Percentiles rank a stretch among this genome's conserved stretches.
These are phyloP conservation scores for Nakataea oryzae DNA, from an alignment of 2,329 filamentous ascomycete genomes.

Conservation along the genomic window DNA sequence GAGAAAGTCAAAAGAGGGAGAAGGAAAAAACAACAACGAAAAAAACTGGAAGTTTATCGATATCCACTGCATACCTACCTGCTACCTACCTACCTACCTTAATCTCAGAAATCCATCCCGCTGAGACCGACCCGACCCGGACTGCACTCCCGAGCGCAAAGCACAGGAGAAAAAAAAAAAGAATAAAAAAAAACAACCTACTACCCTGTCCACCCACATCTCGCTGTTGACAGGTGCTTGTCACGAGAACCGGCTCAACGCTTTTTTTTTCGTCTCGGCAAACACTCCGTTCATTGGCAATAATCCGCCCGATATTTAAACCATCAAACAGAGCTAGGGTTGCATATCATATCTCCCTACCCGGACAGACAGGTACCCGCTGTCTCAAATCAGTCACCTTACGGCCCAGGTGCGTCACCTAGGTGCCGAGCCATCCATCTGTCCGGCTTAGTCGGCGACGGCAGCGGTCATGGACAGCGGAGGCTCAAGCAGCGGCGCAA, in stretches of 20 bases:
- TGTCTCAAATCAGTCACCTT: neutral
- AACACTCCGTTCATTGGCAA: neutral
- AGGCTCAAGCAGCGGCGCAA: constrained; percentile 10
- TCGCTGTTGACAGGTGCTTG: neutral
- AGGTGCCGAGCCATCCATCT: neutral
- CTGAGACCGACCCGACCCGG: too few species aligned
- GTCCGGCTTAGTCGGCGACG: neutral
- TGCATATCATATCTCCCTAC: neutral
- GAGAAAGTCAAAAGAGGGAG: too few species aligned
- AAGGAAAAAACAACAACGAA: neutral
- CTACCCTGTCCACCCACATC: neutral
- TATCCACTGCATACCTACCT: too few species aligned
- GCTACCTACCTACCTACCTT: neutral
- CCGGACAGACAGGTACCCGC: neutral
- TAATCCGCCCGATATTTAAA: neutral
- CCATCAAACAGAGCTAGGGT: neutral
- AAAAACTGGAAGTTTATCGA: neutral
- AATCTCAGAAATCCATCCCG: neutral
- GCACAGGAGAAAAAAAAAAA: neutral
- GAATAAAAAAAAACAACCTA: neutral
- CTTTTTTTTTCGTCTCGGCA: too few species aligned
- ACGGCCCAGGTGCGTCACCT: neutral
- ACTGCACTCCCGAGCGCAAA: neutral
- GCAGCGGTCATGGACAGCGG: constrained; percentile 12
- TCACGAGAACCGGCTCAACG: neutral